These are phyloP conservation scores for Pyrus hybrid DNA, from an alignment of 331 rosid genomes.

Conservation along the genomic window DNA sequence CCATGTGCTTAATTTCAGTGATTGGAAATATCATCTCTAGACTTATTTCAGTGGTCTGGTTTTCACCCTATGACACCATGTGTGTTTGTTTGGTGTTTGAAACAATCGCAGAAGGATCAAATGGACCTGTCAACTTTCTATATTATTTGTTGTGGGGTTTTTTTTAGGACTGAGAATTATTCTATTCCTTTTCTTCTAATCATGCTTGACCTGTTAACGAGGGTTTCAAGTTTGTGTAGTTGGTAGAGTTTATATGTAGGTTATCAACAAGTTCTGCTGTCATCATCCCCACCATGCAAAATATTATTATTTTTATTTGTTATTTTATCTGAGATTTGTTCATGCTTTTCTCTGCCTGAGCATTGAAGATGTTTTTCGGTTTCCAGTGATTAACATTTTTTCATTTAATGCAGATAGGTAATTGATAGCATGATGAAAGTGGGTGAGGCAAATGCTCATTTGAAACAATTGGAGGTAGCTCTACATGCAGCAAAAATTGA, in stretches of 20 bases:
- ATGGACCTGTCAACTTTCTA: background rate
- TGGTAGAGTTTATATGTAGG: background rate
- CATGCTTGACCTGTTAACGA: background rate
- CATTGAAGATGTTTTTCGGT: background rate
- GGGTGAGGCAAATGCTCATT: slow-evolving; percentile 58
- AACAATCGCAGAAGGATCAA: background rate
- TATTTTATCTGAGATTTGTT: background rate
- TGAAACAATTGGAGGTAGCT: slow-evolving; percentile 85
- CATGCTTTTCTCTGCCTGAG: background rate
- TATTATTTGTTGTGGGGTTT: background rate
- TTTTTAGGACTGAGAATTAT: background rate
- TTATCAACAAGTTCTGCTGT: background rate
- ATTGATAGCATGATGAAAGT: slow-evolving; percentile 52
- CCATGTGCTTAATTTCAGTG: background rate
- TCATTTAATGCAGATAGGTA: slow-evolving; percentile 59
- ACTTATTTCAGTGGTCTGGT: background rate
- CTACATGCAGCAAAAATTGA: slow-evolving; percentile 61
- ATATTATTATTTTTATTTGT: background rate
- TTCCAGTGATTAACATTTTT: slow-evolving; percentile 14
- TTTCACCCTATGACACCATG: background rate
- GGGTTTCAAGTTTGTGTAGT: background rate
- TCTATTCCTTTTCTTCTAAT: background rate
- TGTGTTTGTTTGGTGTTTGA: background rate
- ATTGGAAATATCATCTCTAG: background rate
- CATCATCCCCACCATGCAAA: background rate